Conservation (phyloP, 2,329 filamentous ascomycete genomes). For the Epicoccum nigrum region DNA sequence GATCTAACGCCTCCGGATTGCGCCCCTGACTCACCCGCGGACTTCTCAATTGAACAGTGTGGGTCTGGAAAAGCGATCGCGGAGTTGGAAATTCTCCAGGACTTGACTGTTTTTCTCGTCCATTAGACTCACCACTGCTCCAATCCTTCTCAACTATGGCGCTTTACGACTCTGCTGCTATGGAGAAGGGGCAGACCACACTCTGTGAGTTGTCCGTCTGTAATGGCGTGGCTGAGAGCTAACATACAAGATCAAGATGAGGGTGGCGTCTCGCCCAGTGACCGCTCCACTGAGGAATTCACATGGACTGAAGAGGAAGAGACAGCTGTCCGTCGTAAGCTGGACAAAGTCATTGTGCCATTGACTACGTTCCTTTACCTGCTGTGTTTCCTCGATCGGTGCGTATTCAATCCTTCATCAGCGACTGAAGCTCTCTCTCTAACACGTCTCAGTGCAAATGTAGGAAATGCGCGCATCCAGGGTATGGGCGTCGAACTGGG, state of each 20-base stretch:
- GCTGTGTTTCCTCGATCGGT: constrained; percentile 57
- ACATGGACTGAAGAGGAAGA: constrained; percentile 61
- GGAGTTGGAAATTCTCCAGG: constrained; percentile 5
- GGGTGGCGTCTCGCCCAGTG: constrained; percentile 25
- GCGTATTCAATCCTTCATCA: constrained; percentile 6
- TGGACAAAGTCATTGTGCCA: constrained; percentile 61
- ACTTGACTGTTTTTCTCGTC: neutral
- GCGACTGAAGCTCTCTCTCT: neutral
- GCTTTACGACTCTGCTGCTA: neutral
- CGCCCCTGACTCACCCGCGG: constrained; percentile 4
- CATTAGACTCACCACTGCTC: neutral
- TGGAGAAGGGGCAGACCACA: constrained; percentile 10
- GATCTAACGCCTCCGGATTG: constrained; percentile 11
- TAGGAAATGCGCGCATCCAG: constrained; percentile 63
- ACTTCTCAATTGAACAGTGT: constrained; percentile 23
- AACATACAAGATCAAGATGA: constrained; percentile 7
- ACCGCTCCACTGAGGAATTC: constrained; percentile 42
- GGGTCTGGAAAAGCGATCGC: constrained; percentile 20
- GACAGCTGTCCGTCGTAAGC: constrained; percentile 56
- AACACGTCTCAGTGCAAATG: constrained; percentile 44
- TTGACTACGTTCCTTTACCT: constrained; percentile 61
- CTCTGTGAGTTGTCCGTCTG: constrained; percentile 2
- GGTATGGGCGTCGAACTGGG: constrained; percentile 59
- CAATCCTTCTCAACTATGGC: neutral
- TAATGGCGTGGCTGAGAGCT: neutral